Evolutionary conservation across 78 protist species (phyloP), one percentile per base, ranked within the genome.

Genomic region (Dictyostelium intermedium): DNA sequence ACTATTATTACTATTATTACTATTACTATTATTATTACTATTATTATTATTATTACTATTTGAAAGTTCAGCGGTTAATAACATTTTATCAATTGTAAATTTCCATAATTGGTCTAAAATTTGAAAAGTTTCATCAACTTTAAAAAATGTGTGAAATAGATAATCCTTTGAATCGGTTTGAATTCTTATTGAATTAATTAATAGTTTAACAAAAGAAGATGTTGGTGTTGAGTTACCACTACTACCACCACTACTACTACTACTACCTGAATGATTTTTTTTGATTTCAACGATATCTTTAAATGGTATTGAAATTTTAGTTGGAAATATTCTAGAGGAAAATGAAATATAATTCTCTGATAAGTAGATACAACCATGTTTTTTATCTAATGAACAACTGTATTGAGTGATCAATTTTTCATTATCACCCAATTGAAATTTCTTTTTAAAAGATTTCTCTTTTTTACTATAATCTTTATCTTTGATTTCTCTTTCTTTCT

Each of bases 41-140:
- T 41, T 76, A 23, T 3, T n/a, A 43, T 77, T 39, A n/a, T 23
- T 61, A 23, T 41, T 41, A 77, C 41, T 41, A 41, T 41, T 77
- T 77, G 82, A 39, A 39, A 43, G 56, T 30, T 89, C 94, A 2
- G 94, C 94, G 4, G 50, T 60, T 13, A 78, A 50, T 25, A 89
- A 23, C 94, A 89, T 89, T 32, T 61, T 56, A 47, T 89, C 73
- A 84, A 89, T 89, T 30, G 94, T 83, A 78, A 89, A 80, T 81
- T 80, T 89, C 78, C 94, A 61, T 10, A 89, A 30, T 70, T 89
- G 94, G 43, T 89, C 94, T 20, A 89, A 20, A 1, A 89, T 45
- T 66, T 89, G 94, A 70, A 89, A 89, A 7, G 94, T 80, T 35
- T 89, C 94, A 70, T 89, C 94, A 43, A 89, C 73, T 32, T 89